Evolutionary conservation across 306 rosid genomes (phyloP), one percentile per base, ranked within the genome.

Genomic region (Vigna trinervia): DNA sequence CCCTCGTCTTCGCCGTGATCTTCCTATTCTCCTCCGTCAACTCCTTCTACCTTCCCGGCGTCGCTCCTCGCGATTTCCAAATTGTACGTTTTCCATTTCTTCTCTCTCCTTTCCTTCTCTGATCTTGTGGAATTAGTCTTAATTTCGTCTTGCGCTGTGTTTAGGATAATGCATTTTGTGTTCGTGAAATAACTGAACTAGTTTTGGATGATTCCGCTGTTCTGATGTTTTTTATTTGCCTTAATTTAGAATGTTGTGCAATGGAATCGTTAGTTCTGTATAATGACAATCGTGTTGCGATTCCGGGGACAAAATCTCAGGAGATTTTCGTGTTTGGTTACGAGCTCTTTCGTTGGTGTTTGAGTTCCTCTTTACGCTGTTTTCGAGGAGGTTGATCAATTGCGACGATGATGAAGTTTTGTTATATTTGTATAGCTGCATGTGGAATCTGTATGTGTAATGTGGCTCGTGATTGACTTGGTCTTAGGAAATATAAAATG

Each of bases 31-130:
- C 93, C 76, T 58, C 87, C 70, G 94, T 68, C 19, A 85, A 87
- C 85, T 85, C 96, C 70, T 96, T 96, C 91, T 96, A 96, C 86
- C 99, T 96, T 52, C 99, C 98, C 41, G 98, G 99, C 72, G 98
- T 96, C 17, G 99, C 99, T 85, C 98, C 97, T 73, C 97, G 98
- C 78, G 97, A 96, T 91, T 92, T 96, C 83, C 91, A 80, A 61
- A 85, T 78, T 58, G 98, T 96, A 83, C 13, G 74, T 74, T 12
- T 34, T 6, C 69, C 65, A n/a, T 69, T 65, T 36, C 60, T 1
- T 4, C 32, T 57, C 48, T 58, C 60, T 76, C 12, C 12, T 22
- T 22, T 30, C 6, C 61, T 63, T 56, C 3, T 66, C 78, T 86
- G 91, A 95, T 92, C 86, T 86, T 60, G 36, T 64, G 10, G 47